Evolutionary conservation across 2,329 filamentous ascomycete species (phyloP).

Genomic region (Penicillium freii): DNA sequence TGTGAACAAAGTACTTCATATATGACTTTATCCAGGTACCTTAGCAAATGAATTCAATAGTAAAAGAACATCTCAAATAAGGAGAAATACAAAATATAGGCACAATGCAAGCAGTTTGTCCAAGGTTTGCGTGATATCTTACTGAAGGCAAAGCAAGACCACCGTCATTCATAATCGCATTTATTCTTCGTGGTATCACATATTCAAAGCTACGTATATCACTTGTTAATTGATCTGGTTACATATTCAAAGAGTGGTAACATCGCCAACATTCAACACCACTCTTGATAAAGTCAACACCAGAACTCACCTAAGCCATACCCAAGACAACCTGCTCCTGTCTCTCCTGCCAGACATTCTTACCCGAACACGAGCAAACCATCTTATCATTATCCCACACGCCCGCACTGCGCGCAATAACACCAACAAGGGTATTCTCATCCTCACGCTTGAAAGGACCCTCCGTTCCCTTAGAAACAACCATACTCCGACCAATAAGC

Average conservation of each 20-base stretch:
- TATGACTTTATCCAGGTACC: neutral
- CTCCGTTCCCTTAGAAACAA: constrained; percentile 69
- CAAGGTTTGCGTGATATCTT: neutral
- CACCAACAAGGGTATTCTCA: constrained; percentile 80
- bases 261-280: neutral
- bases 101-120: neutral
- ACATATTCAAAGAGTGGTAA: neutral
- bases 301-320: constrained; percentile 67
- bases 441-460: constrained; percentile 67
- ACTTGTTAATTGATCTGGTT: neutral
- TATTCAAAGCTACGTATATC: neutral
- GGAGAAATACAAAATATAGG: neutral
- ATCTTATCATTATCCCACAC: constrained; percentile 99
- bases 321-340: constrained; percentile 84
- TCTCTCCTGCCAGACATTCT: constrained; percentile 97
- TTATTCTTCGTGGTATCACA: neutral
- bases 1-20: too few relatives aligned
- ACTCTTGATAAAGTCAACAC: neutral
- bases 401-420: constrained; percentile 93
- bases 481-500: constrained; percentile 88
- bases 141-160: neutral
- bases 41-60: neutral
- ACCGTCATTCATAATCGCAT: neutral
- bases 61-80: neutral
- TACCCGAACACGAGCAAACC: constrained; percentile 94